Evolutionary conservation across 176 grass and related monocot genomes (phyloP).

Genomic region (Musa schizocarpa): DNA sequence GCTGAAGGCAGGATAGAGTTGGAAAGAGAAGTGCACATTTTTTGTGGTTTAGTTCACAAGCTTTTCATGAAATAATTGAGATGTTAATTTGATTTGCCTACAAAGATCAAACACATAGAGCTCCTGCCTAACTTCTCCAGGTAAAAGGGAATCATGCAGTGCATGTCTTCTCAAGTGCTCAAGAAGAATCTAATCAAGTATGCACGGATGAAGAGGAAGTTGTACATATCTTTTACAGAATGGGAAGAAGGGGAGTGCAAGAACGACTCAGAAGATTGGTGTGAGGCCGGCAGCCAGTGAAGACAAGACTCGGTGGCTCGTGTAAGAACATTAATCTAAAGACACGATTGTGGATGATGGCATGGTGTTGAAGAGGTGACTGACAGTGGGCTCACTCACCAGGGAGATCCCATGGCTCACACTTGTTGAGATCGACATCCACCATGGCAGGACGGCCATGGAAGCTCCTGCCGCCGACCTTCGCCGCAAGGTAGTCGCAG

Average conservation of each 20-base stretch:
- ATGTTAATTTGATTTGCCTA: neutral
- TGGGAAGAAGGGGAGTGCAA: no score
- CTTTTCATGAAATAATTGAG: neutral
- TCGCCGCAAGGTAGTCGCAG: constrained; percentile 79
- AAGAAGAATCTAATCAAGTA: no score
- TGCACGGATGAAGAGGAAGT: no score
- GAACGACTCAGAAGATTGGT: no score
- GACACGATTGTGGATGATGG: neutral
- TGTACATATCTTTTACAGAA: no score
- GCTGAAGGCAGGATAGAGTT: neutral
- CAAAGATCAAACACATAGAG: neutral
- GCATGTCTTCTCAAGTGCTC: no score
- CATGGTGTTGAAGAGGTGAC: neutral
- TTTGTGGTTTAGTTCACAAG: no score
- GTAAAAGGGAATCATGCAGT: no score
- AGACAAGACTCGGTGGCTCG: no score
- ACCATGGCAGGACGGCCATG: constrained; percentile 39
- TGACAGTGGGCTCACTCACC: constrained; percentile 29
- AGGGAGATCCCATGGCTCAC: constrained; percentile 90
- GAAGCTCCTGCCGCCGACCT: constrained; percentile 36
- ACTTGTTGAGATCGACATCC: constrained; percentile 86
- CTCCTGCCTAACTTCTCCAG: neutral
- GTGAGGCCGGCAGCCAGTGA: no score
- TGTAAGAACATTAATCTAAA: neutral
- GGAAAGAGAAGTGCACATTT: neutral